These are phyloP conservation scores for Marasmius oreades DNA, from an alignment of 1,284 basidiomycete genomes.

Conservation along the genomic window DNA sequence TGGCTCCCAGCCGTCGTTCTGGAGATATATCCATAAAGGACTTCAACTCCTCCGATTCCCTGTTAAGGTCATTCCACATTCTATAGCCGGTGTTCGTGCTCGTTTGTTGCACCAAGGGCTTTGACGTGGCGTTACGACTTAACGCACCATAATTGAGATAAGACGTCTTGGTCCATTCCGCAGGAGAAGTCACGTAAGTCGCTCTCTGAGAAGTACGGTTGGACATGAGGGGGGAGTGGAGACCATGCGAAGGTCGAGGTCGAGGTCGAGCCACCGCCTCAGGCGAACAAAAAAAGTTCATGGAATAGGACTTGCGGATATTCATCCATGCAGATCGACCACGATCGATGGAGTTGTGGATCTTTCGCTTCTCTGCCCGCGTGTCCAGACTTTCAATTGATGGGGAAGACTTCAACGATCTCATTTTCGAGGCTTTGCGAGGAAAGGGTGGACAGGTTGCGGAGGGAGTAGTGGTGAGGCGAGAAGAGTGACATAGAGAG, in stretches of 20 bases:
- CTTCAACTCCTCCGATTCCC: background rate
- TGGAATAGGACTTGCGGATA: background rate
- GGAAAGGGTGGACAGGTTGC: background rate
- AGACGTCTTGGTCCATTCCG: too few relatives aligned
- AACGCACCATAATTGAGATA: background rate
- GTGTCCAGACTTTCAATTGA: background rate
- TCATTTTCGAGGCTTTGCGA: background rate
- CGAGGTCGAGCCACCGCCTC: background rate
- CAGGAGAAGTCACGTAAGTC: background rate
- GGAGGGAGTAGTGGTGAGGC: background rate
- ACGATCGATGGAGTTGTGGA: background rate
- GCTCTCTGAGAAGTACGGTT: background rate
- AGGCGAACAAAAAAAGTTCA: background rate
- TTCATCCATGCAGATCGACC: background rate
- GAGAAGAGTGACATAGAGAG: background rate
- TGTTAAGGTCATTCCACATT: background rate
- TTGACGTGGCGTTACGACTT: background rate
- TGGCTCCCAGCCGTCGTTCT: background rate
- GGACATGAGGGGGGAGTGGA: background rate
- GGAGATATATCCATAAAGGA: background rate
- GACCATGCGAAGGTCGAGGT: background rate
- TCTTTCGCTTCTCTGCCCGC: background rate
- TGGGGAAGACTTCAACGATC: background rate
- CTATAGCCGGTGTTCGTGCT: background rate
- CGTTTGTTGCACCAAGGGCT: background rate